Evolutionary conservation across 805 yeast species (phyloP).

Genomic region (Vanderwaltozyma polyspora): DNA sequence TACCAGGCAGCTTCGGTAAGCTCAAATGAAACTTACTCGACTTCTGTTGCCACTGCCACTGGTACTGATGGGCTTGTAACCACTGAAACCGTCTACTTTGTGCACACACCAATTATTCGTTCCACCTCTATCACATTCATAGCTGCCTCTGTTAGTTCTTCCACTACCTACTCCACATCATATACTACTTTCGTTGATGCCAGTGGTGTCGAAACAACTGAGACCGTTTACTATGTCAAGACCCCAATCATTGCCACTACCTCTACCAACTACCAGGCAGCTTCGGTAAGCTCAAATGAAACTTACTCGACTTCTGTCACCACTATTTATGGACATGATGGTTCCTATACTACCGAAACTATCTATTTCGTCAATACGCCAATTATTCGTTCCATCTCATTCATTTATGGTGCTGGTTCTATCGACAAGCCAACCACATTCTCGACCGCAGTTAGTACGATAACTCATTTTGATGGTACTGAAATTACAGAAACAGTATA

Average conservation of each 20-base stretch:
- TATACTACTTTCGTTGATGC: constrained; percentile 2
- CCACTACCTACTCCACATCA: neutral
- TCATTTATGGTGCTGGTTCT: neutral
- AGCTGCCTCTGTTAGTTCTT: neutral
- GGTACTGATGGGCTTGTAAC: constrained; percentile 2
- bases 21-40: neutral
- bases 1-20: neutral
- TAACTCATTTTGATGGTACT: constrained; percentile 1
- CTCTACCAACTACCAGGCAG: neutral
- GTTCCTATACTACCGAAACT: neutral
- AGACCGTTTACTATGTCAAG: constrained; percentile 1
- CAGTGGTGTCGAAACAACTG: constrained; percentile 1
- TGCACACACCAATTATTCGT: constrained; percentile 5
- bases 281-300: neutral
- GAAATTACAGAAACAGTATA: constrained; percentile 4
- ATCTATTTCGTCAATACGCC: constrained; percentile 4
- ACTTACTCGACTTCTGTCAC: constrained; percentile 4
- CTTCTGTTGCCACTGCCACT: constrained; percentile 1
- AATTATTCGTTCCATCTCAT: neutral
- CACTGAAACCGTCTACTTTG: neutral
- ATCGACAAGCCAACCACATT: neutral
- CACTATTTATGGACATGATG: constrained; percentile 3
- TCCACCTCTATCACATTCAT: constrained; percentile 3
- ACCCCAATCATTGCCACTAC: neutral
- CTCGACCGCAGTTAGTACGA: neutral